Conservation (phyloP, 1,284 basidiomycete species). For the Limonomyces culmigenus region DNA sequence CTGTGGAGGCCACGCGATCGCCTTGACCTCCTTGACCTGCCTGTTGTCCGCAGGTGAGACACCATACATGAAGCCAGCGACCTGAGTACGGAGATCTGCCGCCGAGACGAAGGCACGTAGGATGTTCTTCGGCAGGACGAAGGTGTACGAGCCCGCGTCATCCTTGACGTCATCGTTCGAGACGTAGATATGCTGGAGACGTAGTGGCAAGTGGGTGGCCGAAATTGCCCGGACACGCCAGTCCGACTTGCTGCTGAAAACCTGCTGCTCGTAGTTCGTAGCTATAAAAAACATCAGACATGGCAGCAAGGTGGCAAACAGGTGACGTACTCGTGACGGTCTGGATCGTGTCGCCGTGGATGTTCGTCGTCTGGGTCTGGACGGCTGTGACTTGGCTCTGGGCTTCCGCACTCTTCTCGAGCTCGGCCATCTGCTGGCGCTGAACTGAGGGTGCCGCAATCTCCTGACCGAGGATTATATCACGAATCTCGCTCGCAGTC, state of each 20-base stretch:
- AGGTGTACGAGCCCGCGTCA: slow-evolving; percentile 86
- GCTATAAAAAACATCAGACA: too few species aligned
- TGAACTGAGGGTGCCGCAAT: slow-evolving; percentile 87
- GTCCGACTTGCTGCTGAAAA: slow-evolving; percentile 97
- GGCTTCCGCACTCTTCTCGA: slow-evolving; percentile 92
- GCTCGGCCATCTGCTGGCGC: slow-evolving; percentile 97
- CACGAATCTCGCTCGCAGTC: slow-evolving; percentile 90
- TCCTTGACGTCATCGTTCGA: slow-evolving; percentile 99
- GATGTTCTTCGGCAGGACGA: slow-evolving; percentile 95
- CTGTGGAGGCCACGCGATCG: slow-evolving; percentile 91
- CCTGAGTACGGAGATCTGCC: slow-evolving; percentile 90
- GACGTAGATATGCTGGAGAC: slow-evolving; percentile 96
- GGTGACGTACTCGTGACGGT: slow-evolving; percentile 94
- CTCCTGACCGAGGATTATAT: slow-evolving; percentile 95
- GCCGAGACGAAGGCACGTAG: slow-evolving; percentile 89
- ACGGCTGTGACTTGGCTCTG: slow-evolving; percentile 92
- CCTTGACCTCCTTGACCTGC: slow-evolving; percentile 98
- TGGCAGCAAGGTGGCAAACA: slow-evolving; percentile 30
- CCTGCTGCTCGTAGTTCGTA: slow-evolving; percentile 94
- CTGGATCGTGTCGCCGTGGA: slow-evolving; percentile 94
- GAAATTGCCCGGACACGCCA: slow-evolving; percentile 97
- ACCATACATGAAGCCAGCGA: slow-evolving; percentile 90
- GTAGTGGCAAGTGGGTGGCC: slow-evolving; percentile 89
- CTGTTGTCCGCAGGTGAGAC: slow-evolving; percentile 89
- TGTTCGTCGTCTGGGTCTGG: slow-evolving; percentile 95